Conservation (phyloP, 805 yeast genomes). For the Kodamaea nitidulidarum region DNA sequence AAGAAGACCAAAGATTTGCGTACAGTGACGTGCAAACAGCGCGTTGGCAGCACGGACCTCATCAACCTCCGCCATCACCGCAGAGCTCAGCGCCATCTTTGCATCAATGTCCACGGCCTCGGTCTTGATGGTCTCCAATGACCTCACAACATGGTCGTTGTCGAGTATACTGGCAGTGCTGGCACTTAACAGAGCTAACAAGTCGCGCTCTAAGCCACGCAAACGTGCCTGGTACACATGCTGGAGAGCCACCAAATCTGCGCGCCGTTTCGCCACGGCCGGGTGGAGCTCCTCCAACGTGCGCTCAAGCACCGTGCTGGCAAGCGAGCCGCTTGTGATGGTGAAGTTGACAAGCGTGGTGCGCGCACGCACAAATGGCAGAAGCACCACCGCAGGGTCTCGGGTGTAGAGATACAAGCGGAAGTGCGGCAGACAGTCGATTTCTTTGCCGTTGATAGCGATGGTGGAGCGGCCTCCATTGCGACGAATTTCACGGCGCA, state of each 20-base stretch:
- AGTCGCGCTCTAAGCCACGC: constrained; percentile 50
- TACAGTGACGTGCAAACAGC: constrained; percentile 54
- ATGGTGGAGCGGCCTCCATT: constrained; percentile 70
- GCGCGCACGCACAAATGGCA: constrained; percentile 59
- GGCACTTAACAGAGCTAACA: constrained; percentile 55
- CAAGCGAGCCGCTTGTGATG: constrained; percentile 63
- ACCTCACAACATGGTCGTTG: constrained; percentile 52
- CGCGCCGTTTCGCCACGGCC: constrained; percentile 57
- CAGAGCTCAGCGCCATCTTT: constrained; percentile 52
- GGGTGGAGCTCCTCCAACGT: constrained; percentile 57
- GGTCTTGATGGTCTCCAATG: constrained; percentile 60
- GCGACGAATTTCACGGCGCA: constrained; percentile 55
- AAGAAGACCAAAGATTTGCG: constrained; percentile 47
- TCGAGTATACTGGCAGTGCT: constrained; percentile 64
- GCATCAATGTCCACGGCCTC: constrained; percentile 53
- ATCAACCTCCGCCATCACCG: constrained; percentile 54
- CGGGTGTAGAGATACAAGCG: constrained; percentile 56
- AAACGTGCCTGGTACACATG: constrained; percentile 57
- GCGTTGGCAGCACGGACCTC: constrained; percentile 42
- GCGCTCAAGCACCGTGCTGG: constrained; percentile 56
- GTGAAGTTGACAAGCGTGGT: constrained; percentile 67
- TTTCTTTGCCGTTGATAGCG: constrained; percentile 53
- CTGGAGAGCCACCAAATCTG: constrained; percentile 50
- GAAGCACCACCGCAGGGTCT: constrained; percentile 45
- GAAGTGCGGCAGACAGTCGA: constrained; percentile 68